Evolutionary conservation across 306 rosid species (phyloP), one percentile per base, ranked within the genome.

Genomic region (Trifolium pratense): DNA sequence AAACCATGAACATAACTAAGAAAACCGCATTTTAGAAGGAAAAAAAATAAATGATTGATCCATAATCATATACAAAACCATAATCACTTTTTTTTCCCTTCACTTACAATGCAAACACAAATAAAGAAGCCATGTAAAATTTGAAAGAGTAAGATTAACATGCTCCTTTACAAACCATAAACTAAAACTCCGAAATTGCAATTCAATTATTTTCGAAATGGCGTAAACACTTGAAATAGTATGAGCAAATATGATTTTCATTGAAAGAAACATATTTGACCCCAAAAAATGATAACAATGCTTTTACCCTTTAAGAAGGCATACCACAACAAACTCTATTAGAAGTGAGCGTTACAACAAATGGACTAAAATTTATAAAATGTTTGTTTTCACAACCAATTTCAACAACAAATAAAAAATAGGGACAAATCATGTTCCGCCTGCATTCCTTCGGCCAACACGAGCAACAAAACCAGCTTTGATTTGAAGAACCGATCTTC

Each of bases 401-500:
- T 79, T 26, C 40, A 8, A 75, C 57, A 34, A 68, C 5, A 26
- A 37, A 66, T 14, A 43, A 73, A 58, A 66, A 20, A 21, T 15
- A 42, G 23, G 49, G 32, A 6, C 21, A 65, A 59, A 76, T 91
- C 79, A 91, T 58, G 98, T 60, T 37, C 97, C 65, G 26, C 97
- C 97, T 0, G 96, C 75, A 0, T 78, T 94, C 79, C 97, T 87
- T 43, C 99, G 87, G 46, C 97, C 97, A 84, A 94, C 97, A 61
- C 96, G 99, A 83, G 99, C 99, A 74, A 87, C 90, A 71, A 91
- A 94, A 73, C 99, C 99, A 77, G 97, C 96, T 79, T 94, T 94
- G 79, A 94, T 91, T 10, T 89, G 97, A 79, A 96, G 95, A 74
- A 94, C 99, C 5, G 97, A 89, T 75, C 98, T 83, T 71, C 97